Conservation (phyloP, 2,329 filamentous ascomycete species). For the Alternaria sp. region DNA sequence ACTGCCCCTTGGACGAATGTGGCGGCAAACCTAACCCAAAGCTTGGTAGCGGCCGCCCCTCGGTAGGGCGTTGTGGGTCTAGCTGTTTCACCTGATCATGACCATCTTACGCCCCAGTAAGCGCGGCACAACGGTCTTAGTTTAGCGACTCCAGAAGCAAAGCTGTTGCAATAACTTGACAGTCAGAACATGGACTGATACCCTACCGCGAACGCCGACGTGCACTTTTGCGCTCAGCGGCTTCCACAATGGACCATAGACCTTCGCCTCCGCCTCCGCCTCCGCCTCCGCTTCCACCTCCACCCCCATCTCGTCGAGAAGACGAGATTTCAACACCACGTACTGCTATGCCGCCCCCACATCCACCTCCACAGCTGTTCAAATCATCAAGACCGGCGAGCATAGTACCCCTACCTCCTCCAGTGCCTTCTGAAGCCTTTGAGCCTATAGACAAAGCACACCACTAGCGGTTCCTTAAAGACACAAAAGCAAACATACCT, state of each 20-base stretch:
- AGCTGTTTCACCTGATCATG: not conserved
- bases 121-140: not conserved
- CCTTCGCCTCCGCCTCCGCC: slow-evolving; percentile 12
- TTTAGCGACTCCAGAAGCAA: not conserved
- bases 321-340: too few relatives aligned
- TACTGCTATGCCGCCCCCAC: too few relatives aligned
- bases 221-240: slow-evolving; percentile 2
- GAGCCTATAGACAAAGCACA: slow-evolving; percentile 12
- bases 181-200: slow-evolving; percentile 3
- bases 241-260: slow-evolving; percentile 9
- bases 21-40: too few relatives aligned
- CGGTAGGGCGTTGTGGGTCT: not conserved
- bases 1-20: too few relatives aligned
- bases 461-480: slow-evolving; percentile 9
- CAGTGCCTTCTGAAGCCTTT: slow-evolving; percentile 8
- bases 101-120: not conserved
- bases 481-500: slow-evolving; percentile 14
- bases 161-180: not conserved
- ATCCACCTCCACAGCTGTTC: slow-evolving; percentile 1
- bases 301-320: not conserved
- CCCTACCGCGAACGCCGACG: not conserved
- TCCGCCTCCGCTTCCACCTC: slow-evolving; percentile 4
- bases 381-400: slow-evolving; percentile 6
- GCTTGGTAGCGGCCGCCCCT: too few relatives aligned
- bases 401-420: slow-evolving; percentile 6